Evolutionary conservation across 2,329 filamentous ascomycete genomes (phyloP).

Genomic region (Penicillium crustosum): DNA sequence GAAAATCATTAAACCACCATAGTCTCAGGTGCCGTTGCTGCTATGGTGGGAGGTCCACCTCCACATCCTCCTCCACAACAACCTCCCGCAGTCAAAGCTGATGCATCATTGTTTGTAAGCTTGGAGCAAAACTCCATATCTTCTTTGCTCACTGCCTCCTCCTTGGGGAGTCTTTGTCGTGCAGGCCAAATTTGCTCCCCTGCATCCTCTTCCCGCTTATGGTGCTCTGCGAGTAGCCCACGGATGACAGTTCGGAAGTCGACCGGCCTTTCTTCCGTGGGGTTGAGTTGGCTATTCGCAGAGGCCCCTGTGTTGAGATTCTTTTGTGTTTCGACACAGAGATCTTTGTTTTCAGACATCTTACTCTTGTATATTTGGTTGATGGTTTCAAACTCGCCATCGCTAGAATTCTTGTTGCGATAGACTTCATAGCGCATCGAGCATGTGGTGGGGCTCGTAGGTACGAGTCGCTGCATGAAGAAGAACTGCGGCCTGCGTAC

Average conservation of each 20-base stretch:
- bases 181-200: slow-evolving; percentile 57
- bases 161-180: slow-evolving; percentile 32
- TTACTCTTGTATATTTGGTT: slow-evolving; percentile 62
- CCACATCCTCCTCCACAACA: slow-evolving; percentile 25
- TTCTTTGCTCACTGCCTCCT: slow-evolving; percentile 28
- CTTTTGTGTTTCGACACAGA: slow-evolving; percentile 59
- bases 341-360: slow-evolving; percentile 63
- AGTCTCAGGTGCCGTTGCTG: slow-evolving; percentile 16
- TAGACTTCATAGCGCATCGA: slow-evolving; percentile 64
- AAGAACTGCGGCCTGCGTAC: slow-evolving; percentile 54
- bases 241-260: slow-evolving; percentile 57
- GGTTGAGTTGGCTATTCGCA: slow-evolving; percentile 61
- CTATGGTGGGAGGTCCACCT: slow-evolving; percentile 6
- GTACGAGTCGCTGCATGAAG: slow-evolving; percentile 64
- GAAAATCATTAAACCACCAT: slow-evolving; percentile 16
- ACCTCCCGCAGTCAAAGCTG: slow-evolving; percentile 7
- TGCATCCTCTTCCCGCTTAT: slow-evolving; percentile 46
- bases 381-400: slow-evolving; percentile 59
- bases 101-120: slow-evolving; percentile 11
- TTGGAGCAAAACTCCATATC: slow-evolving; percentile 35
- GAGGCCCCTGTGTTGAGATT: slow-evolving; percentile 62
- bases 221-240: slow-evolving; percentile 50
- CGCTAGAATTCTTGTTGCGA: slow-evolving; percentile 58
- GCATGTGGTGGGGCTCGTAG: slow-evolving; percentile 51
- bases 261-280: slow-evolving; percentile 58